Percentiles rank a stretch among this genome's conserved stretches.
These are phyloP conservation scores for Fusarium brachygibbosum DNA, from an alignment of 2,329 filamentous ascomycete genomes.

Conservation along the genomic window DNA sequence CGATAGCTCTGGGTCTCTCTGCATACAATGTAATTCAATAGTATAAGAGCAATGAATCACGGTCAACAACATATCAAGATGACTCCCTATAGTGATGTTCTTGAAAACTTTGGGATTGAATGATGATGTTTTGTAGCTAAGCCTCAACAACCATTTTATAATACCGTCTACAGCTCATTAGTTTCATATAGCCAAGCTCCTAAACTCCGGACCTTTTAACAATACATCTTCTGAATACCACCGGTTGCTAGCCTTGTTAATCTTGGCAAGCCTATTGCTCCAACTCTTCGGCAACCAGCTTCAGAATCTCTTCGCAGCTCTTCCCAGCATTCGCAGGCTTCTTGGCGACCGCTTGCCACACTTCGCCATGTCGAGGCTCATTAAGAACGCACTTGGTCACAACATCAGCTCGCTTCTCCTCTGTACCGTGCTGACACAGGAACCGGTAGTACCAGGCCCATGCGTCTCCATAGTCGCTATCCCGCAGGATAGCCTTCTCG, in stretches of 20 bases:
- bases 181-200: constrained; percentile 17
- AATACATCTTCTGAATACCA: constrained; percentile 2
- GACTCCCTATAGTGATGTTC: background rate
- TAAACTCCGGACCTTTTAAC: constrained; percentile 32
- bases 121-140: background rate
- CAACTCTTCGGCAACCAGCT: constrained; percentile 74
- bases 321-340: constrained; percentile 84
- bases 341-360: constrained; percentile 90
- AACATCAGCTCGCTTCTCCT: constrained; percentile 91
- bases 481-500: constrained; percentile 90
- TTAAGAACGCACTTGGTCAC: constrained; percentile 82
- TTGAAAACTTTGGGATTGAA: background rate
- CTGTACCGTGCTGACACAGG: constrained; percentile 89
- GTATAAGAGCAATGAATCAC: constrained; percentile 35
- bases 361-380: constrained; percentile 92
- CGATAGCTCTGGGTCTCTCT: constrained; percentile 15
- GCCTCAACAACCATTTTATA: constrained; percentile 1
- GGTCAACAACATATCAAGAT: constrained; percentile 1
- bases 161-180: constrained; percentile 35
- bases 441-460: constrained; percentile 99
- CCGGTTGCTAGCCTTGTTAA: background rate
- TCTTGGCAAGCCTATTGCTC: constrained; percentile 44
- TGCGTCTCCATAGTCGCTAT: constrained; percentile 88
- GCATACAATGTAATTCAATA: constrained; percentile 34
- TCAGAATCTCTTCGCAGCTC: constrained; percentile 83